Evolutionary conservation across 2,329 filamentous ascomycete species (phyloP), one percentile per base, ranked within the genome.

Genomic region (Alternaria novae-zelandiae): DNA sequence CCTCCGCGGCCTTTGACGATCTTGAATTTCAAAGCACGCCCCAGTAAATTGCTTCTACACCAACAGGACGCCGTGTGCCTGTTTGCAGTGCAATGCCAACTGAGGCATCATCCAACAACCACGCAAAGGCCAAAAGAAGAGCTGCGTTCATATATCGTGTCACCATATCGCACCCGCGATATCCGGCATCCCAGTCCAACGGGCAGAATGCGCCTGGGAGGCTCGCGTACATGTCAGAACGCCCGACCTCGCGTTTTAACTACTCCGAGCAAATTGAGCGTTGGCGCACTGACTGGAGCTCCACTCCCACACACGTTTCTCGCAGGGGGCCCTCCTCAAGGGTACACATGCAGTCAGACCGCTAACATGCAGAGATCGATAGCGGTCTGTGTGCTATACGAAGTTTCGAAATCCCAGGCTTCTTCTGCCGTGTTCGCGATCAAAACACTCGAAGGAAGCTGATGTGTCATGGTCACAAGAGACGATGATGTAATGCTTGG

Each of bases 401-500:
- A 32, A 32, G 45, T 43, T 51, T 21, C 11, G 21, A 56, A 51
- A 44, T 46, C 5, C 15, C 15, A 21, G 17, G 25, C 41, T 43
- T n/a, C 15, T 25, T 46, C 17, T 32, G 41, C 20, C 43, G 21
- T 21, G 17, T 36, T 36, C 15, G 25, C 50, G 17, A 44, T 54
- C 36, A 20, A 54, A 43, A 41, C n/a, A 15, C 13, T 54, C n/a
- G 32, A 50, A 12, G 49, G 17, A 54, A 23, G 49, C 30, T 44
- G 60, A 47, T 36, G 46, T 59, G 32, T 41, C 32, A 25, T 49
- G 20, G 21, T 62, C 53, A 64, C 43, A 41, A 57, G 62, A 12
- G 30, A 32, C 49, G 26, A 65, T 65, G 70, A 72, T 71, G 71
- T 70, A 71, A 70, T 61, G 60, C 64, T 58, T 69, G 59, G 57